phyloP scores from a whole-genome alignment of 1,284 basidiomycete species.

The Wallemia mellicola region DNA sequence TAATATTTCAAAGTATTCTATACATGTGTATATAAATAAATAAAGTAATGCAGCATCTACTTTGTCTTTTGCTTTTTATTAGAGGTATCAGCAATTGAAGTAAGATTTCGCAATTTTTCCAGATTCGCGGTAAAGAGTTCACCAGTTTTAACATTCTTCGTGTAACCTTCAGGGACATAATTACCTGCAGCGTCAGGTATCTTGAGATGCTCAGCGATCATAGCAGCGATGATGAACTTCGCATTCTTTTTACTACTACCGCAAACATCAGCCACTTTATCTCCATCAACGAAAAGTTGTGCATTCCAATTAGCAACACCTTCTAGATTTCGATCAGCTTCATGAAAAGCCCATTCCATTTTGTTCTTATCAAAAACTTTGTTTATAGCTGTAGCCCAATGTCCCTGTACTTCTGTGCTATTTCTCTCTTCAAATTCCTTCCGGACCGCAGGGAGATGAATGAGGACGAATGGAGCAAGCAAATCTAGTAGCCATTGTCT shows the following conservation, averaged over 20 bases:
- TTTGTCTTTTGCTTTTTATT: no score
- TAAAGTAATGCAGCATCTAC: no score
- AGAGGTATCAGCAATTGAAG: no score
- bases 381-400: neutral
- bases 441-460: neutral
- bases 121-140: no score
- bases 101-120: no score
- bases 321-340: neutral
- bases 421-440: neutral
- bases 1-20: no score
- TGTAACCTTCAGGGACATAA: neutral
- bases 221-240: neutral
- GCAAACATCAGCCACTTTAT: neutral
- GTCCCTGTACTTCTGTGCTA: neutral
- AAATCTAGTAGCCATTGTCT: neutral
- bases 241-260: neutral
- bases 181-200: neutral
- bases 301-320: neutral
- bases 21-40: no score
- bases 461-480: neutral
- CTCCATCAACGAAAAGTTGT: neutral
- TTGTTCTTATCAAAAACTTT: neutral
- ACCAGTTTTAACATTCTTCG: neutral
- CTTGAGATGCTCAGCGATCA: neutral
- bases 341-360: neutral